Percentiles rank a stretch among this genome's conserved stretches.
phyloP scores from a whole-genome alignment of 345 rosid genomes.

The Eucalyptus rudis region DNA sequence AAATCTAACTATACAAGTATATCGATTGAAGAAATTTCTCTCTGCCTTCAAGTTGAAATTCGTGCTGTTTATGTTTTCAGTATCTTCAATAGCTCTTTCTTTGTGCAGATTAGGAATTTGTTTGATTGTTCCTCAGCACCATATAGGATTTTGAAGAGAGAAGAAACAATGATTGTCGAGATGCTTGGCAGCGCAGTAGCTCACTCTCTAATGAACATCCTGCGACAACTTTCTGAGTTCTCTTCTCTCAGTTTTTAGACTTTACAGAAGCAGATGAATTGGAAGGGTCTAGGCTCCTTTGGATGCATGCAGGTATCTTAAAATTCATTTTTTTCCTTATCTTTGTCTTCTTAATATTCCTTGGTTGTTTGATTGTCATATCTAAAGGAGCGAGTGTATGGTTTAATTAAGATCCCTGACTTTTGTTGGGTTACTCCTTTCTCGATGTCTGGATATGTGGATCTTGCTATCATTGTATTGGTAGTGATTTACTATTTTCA shows the following conservation, averaged over 20 bases:
- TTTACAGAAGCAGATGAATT: background rate
- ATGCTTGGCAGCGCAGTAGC: background rate
- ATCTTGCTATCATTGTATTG: background rate
- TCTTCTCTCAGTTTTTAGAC: background rate
- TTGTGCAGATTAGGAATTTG: background rate
- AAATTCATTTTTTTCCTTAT: background rate
- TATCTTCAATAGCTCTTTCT: background rate
- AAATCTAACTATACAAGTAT: background rate
- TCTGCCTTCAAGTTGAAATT: background rate
- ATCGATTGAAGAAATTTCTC: background rate
- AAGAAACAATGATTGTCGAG: background rate
- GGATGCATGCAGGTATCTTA: background rate
- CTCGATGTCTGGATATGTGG: background rate
- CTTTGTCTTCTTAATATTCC: background rate
- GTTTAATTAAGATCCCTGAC: background rate
- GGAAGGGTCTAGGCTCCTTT: background rate
- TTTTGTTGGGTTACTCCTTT: background rate
- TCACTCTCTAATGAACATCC: background rate
- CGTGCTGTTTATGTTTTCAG: background rate
- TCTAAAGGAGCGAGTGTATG: background rate
- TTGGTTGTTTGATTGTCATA: background rate
- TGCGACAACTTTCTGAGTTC: background rate
- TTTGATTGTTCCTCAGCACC: background rate
- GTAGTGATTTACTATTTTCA: background rate
- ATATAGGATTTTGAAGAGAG: background rate